These are phyloP conservation scores for Chalciporus sp. DNA, from an alignment of 1,284 basidiomycete genomes.

Conservation along the genomic window DNA sequence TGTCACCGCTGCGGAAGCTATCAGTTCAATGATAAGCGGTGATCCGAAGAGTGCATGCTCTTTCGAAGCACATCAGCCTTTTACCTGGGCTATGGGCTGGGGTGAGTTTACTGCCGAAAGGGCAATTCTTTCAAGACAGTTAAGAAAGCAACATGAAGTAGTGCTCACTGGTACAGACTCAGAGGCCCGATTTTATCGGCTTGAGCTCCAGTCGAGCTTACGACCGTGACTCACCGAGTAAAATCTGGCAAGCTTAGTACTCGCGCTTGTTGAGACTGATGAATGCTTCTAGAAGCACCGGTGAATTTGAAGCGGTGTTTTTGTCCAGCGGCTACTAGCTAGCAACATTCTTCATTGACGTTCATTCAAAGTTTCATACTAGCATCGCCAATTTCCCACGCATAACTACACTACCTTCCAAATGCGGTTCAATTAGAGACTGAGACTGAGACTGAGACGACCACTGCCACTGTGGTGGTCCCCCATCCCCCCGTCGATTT, in stretches of 20 bases:
- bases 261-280: no score
- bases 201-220: no score
- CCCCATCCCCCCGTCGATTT: slow-evolving; percentile 5
- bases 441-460: neutral
- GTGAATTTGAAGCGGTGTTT: neutral
- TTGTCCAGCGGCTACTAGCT: neutral
- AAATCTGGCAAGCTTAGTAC: no score
- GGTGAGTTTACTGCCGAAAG: neutral
- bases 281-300: no score
- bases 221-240: no score
- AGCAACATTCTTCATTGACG: neutral
- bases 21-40: neutral
- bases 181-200: no score
- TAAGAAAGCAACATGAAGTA: neutral
- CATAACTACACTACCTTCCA: slow-evolving; percentile 35
- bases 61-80: neutral
- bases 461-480: neutral
- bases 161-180: no score
- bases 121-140: neutral
- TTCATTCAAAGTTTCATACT: neutral
- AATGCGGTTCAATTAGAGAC: slow-evolving; percentile 24
- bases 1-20: neutral
- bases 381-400: slow-evolving; percentile 22
- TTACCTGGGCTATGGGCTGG: no score
- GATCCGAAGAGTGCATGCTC: neutral